A percentile compares a stretch with the other conserved stretches of the same genome.
Evolutionary conservation across 495 filamentous ascomycete genomes (phyloP).

Genomic region (Aspergillus hancockii): DNA sequence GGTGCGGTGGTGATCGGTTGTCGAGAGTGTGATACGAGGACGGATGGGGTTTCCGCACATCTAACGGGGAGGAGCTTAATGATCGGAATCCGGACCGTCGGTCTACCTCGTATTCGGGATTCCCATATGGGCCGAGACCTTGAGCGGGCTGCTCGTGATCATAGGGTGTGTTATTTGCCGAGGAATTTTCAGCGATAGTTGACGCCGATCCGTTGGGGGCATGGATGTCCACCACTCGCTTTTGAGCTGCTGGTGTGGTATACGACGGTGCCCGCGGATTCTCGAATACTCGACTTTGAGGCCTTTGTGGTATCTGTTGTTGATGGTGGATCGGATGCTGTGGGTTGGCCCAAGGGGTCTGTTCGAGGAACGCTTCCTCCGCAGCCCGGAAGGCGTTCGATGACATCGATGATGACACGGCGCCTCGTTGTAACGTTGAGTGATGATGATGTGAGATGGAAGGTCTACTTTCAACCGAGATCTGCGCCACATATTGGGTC

Average conservation of each 20-base stretch:
- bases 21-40: conserved; percentile 29
- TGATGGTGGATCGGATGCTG: conserved; percentile 74
- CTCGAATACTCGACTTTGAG: conserved; percentile 35
- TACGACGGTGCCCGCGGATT: conserved; percentile 38
- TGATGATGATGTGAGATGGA: conserved; percentile 28
- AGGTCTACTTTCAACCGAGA: conserved; percentile 36
- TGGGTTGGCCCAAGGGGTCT: conserved; percentile 85
- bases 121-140: conserved; percentile 27
- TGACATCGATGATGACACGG: conserved; percentile 41
- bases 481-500: conserved; percentile 31
- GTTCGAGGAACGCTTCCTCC: conserved; percentile 79
- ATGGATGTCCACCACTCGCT: conserved; percentile 52
- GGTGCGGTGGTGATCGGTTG: conserved; percentile 30
- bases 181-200: conserved; percentile 56
- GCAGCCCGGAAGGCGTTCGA: conserved; percentile 53
- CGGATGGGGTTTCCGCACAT: conserved; percentile 46
- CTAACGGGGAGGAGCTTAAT: conserved; percentile 45
- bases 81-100: conserved; percentile 44
- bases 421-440: conserved; percentile 27
- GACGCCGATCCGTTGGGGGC: conserved; percentile 58
- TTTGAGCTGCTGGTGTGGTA: conserved; percentile 54
- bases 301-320: conserved; percentile 38
- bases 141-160: conserved; percentile 39
- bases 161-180: conserved; percentile 48
- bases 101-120: conserved; percentile 42